These are phyloP conservation scores for Rhodomyrtus tomentosa DNA, from an alignment of 345 rosid species.

Conservation along the genomic window DNA sequence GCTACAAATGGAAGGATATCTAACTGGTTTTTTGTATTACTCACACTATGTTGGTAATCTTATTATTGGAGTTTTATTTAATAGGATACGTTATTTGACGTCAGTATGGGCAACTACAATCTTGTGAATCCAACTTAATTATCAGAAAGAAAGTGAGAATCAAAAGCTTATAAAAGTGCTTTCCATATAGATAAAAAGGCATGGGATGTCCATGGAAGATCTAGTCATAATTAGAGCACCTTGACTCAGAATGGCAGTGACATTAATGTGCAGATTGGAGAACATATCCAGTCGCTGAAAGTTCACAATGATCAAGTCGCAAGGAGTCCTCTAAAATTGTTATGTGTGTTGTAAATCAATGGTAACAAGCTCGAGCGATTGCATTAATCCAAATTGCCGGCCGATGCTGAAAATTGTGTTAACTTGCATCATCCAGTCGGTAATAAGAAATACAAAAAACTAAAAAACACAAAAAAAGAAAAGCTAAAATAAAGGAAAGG, in stretches of 20 bases:
- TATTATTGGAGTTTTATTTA: not conserved
- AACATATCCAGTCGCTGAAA: not conserved
- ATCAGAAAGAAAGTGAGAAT: not conserved
- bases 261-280: not conserved
- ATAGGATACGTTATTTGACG: not conserved
- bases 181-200: not conserved
- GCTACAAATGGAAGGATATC: not conserved
- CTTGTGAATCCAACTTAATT: not conserved
- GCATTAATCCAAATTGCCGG: not conserved
- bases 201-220: not conserved
- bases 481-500: no score
- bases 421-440: no score
- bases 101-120: not conserved
- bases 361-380: not conserved
- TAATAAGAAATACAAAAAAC: no score
- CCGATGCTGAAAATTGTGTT: no score
- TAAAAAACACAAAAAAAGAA: no score
- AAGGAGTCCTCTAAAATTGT: not conserved
- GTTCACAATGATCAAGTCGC: not conserved
- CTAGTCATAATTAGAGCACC: not conserved
- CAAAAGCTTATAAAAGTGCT: not conserved
- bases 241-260: not conserved
- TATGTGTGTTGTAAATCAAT: not conserved
- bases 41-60: not conserved
- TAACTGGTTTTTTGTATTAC: not conserved